Base-by-base conservation (phyloP, 1,284 basidiomycete species). In the Trichosporon sp. region DNA sequence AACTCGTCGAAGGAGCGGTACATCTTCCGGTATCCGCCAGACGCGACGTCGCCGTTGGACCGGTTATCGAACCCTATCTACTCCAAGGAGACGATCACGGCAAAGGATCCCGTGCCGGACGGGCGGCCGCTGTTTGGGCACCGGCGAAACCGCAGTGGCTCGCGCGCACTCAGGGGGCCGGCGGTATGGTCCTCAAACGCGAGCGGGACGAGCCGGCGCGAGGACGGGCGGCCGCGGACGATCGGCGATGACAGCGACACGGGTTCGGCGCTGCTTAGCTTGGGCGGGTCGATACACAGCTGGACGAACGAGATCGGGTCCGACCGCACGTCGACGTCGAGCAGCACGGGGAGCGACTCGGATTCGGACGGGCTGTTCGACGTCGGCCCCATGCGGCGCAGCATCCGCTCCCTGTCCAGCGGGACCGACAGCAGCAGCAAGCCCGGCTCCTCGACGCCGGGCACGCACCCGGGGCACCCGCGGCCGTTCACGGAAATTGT, bases 61-160 rank as follows among this genome's bases (percentile, higher is more conserved):
- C 78, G 82, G 29, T 77, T 83, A 8, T 73, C 75, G 11, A 77
- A 80, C 62, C 81, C 81, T 53, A 75, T 79, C 69, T 82, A 82
- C 69, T 72, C 77, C 3, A 69, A 73, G 15, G 72, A 75, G 2
- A 81, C 79, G n/a, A 80, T 75, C 62, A 82, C 80, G 1, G 80
- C 78, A 1, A 73, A 73, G n/a, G 78, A 80, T 65, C 67, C 75
- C 23, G 70, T 68, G 11, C 67, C 68, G 2, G 69, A 72, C 68
- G 64, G 42, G 18, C 47, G 29, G 23, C 34, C 38, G 11, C 58
- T 71, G 7, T 69, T 71, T 29, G 44, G 65, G 23, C 66, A 67
- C 12, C 65, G 66, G 7, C 11, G 23, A 27, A 42, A n/a, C 38
- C 38, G 38, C 38, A 42, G 38, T n/a, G 38, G 38, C 38, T 42